These are phyloP conservation scores for Noccaea bulbosa DNA, from an alignment of 345 rosid species.

Conservation along the genomic window DNA sequence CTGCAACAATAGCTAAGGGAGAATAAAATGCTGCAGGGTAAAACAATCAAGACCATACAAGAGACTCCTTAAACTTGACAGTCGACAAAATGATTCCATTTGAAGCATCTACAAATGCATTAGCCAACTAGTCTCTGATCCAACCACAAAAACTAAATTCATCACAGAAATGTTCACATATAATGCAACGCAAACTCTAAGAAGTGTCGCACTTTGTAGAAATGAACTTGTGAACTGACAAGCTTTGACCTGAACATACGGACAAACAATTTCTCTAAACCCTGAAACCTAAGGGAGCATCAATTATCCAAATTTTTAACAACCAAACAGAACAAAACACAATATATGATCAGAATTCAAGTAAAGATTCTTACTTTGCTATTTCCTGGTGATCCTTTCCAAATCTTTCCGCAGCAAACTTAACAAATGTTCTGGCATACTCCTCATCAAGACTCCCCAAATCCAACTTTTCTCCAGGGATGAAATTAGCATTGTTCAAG, in stretches of 20 bases:
- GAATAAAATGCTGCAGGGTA: not conserved
- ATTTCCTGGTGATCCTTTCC: conserved; percentile 76
- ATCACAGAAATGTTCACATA: conserved; percentile 11
- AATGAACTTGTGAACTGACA: not conserved
- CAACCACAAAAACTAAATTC: conserved; percentile 2
- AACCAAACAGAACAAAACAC: not conserved
- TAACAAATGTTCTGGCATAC: conserved; percentile 61
- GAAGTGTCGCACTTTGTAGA: not conserved
- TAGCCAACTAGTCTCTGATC: not conserved
- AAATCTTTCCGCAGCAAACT: conserved; percentile 59
- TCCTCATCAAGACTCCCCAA: conserved; percentile 55
- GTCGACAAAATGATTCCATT: not conserved
- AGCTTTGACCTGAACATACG: not conserved
- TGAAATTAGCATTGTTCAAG: conserved; percentile 67
- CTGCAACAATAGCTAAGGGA: conserved; percentile 1
- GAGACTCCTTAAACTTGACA: not conserved
- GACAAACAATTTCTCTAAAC: not conserved
- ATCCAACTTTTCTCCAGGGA: conserved; percentile 49
- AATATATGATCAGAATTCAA: not conserved
- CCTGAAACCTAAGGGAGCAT: not conserved
- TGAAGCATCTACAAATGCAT: not conserved
- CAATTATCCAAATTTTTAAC: not conserved
- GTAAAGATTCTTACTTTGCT: conserved; percentile 60
- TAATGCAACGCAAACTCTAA: conserved; percentile 1
- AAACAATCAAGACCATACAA: conserved; percentile 13